Conservation (phyloP, 2,329 filamentous ascomycete genomes). For the Thyridium curvatum region DNA sequence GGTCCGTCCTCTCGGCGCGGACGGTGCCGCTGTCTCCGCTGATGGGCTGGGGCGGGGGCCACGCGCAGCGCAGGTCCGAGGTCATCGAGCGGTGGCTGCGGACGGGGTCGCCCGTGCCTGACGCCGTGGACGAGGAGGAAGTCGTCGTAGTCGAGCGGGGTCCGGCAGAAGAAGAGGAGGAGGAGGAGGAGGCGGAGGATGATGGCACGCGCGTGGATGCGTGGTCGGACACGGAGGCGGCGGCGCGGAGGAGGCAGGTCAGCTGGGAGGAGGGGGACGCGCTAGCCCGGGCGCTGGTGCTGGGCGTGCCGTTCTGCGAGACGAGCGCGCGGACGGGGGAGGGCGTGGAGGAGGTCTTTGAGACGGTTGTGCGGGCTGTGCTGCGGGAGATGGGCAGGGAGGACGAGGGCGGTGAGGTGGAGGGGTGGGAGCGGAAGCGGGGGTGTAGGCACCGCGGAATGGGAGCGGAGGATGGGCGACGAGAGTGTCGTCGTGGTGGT, state of each 20-base stretch:
- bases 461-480: too few relatives aligned
- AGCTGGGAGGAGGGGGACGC: slow-evolving; percentile 40
- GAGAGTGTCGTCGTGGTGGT: too few relatives aligned
- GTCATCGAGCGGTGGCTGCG: slow-evolving; percentile 29
- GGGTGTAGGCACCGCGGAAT: too few relatives aligned
- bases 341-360: slow-evolving; percentile 60
- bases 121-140: slow-evolving; percentile 23
- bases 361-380: slow-evolving; percentile 14
- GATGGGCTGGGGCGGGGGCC: background rate
- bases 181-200: slow-evolving; percentile 14
- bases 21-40: background rate
- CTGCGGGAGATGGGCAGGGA: slow-evolving; percentile 11
- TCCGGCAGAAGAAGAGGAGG: slow-evolving; percentile 17
- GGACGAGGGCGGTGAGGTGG: background rate
- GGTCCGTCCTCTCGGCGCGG: slow-evolving; percentile 6
- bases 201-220: background rate
- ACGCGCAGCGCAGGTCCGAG: slow-evolving; percentile 11
- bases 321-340: slow-evolving; percentile 65
- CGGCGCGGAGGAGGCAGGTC: slow-evolving; percentile 30
- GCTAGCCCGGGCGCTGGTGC: slow-evolving; percentile 57
- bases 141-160: too few relatives aligned
- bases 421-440: too few relatives aligned
- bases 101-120: slow-evolving; percentile 22
- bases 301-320: slow-evolving; percentile 64
- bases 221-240: background rate